Evolutionary conservation across 805 yeast genomes (phyloP).

Genomic region (Metschnikowia rubicola): DNA sequence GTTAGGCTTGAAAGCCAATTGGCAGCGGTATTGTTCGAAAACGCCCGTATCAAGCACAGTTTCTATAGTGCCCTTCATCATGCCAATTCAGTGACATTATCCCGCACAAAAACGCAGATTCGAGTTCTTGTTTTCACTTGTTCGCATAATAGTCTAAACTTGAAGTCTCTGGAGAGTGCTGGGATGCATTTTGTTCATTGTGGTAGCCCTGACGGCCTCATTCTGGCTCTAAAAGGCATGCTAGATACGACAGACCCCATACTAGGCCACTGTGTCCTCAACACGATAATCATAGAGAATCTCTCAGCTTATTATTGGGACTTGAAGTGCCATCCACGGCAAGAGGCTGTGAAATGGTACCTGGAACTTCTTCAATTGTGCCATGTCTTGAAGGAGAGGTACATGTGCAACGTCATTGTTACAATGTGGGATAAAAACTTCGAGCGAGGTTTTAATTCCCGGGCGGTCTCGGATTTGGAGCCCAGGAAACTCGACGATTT

Average conservation of each 20-base stretch:
- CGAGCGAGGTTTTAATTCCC: constrained; percentile 29
- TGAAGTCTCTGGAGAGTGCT: neutral
- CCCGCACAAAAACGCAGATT: neutral
- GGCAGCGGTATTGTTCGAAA: constrained; percentile 12
- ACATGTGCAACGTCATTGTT: constrained; percentile 27
- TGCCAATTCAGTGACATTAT: neutral
- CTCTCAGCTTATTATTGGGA: constrained; percentile 37
- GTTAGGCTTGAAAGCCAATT: constrained; percentile 8
- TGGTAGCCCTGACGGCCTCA: constrained; percentile 3
- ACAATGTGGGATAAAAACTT: constrained; percentile 27
- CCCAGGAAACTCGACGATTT: constrained; percentile 3
- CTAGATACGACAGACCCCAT: neutral
- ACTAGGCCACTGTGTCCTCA: constrained; percentile 10
- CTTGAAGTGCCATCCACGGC: constrained; percentile 10
- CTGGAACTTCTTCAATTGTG: constrained; percentile 12
- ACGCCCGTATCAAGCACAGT: constrained; percentile 8
- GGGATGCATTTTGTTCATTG: constrained; percentile 1
- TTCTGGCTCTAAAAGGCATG: constrained; percentile 2
- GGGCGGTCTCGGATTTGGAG: neutral
- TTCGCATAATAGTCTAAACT: constrained; percentile 3
- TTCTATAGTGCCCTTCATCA: constrained; percentile 9
- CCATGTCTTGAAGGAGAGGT: constrained; percentile 15
- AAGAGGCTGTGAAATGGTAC: constrained; percentile 12
- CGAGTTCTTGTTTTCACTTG: constrained; percentile 7
- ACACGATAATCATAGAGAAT: constrained; percentile 28